phyloP scores from a whole-genome alignment of 768 basidiomycete genomes.

The Kondoa malvinella region DNA sequence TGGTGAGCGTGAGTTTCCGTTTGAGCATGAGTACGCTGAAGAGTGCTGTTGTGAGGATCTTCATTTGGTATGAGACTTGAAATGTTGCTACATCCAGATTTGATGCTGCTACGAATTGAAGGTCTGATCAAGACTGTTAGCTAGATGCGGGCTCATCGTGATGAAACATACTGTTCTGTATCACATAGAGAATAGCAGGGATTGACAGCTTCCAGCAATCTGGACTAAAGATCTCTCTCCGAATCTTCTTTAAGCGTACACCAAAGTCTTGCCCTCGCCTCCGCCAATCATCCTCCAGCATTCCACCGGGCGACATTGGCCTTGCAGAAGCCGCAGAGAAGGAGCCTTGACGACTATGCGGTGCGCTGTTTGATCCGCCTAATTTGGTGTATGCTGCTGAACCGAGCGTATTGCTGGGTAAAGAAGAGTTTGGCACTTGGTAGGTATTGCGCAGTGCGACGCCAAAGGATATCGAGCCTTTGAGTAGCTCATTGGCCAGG shows the following conservation, averaged over 20 bases:
- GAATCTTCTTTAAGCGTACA: constrained; percentile 1
- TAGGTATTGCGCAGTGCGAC: constrained; percentile 41
- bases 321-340: neutral
- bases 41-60: constrained; percentile 57
- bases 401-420: neutral
- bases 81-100: constrained; percentile 92
- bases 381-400: neutral
- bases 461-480: constrained; percentile 66
- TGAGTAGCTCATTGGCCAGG: constrained; percentile 81
- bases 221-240: constrained; percentile 35
- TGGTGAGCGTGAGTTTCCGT: constrained; percentile 36
- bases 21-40: constrained; percentile 81
- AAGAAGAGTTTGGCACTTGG: neutral
- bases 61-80: constrained; percentile 96
- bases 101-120: constrained; percentile 84
- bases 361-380: neutral
- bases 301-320: neutral
- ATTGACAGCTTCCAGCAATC: constrained; percentile 98
- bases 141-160: neutral
- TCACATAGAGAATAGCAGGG: constrained; percentile 75
- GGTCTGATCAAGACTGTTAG: constrained; percentile 15
- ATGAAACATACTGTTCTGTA: constrained; percentile 16
- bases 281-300: neutral
- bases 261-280: neutral
- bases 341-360: neutral